Conservation (phyloP, 2,329 filamentous ascomycete species). For the Diaporthe citri region DNA sequence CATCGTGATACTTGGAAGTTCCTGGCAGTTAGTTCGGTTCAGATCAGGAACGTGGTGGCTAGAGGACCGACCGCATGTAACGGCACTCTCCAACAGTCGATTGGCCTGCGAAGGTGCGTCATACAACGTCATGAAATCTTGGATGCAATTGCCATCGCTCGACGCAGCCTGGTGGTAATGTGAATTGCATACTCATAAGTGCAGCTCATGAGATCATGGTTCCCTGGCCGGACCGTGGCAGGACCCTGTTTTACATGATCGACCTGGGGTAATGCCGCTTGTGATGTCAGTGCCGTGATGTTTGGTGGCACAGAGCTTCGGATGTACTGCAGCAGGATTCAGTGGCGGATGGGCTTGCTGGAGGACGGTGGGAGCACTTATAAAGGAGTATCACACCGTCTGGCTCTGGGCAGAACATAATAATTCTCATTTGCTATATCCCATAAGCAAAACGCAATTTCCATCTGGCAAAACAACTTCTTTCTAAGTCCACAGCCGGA, state of each 20-base stretch:
- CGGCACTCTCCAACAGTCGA: constrained; percentile 6
- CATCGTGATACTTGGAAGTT: background rate
- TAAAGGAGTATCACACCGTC: background rate
- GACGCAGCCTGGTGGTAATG: constrained; percentile 11
- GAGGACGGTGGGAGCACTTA: background rate
- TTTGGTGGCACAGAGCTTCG: constrained; percentile 9
- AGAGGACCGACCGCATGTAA: constrained; percentile 24
- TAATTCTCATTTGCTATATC: background rate
- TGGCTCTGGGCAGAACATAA: background rate
- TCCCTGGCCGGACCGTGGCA: constrained; percentile 7
- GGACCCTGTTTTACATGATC: constrained; percentile 31
- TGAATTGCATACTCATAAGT: constrained; percentile 16
- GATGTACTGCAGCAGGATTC: constrained; percentile 16
- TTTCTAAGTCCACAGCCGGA: background rate
- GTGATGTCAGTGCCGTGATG: constrained; percentile 22
- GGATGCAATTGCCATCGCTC: constrained; percentile 18
- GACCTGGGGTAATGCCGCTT: constrained; percentile 1
- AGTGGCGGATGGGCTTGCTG: background rate
- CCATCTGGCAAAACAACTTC: background rate
- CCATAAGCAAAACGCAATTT: no score
- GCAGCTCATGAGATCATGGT: constrained; percentile 30
- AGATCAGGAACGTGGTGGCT: constrained; percentile 8
- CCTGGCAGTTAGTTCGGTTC: constrained; percentile 1
- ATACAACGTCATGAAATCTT: constrained; percentile 26
- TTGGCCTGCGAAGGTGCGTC: constrained; percentile 11